A percentile compares a stretch with the other conserved stretches of the same genome.
phyloP scores from a whole-genome alignment of 805 yeast genomes.

The Candida andamanensis region DNA sequence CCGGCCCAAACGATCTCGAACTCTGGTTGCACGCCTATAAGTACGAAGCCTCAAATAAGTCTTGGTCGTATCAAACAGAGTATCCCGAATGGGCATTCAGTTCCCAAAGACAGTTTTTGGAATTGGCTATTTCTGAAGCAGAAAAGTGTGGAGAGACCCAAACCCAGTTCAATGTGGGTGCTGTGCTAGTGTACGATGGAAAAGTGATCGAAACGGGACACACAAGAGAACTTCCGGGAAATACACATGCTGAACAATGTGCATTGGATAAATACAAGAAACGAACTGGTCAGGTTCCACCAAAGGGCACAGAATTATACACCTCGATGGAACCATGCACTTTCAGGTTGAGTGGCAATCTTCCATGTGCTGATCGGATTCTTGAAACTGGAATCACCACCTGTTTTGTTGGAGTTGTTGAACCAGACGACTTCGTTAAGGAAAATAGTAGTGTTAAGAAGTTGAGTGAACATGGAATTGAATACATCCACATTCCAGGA shows the following conservation, averaged over 20 bases:
- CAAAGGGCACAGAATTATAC: slow-evolving; percentile 74
- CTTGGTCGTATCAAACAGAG: slow-evolving; percentile 73
- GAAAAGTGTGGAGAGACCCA: slow-evolving; percentile 72
- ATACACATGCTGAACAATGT: slow-evolving; percentile 97
- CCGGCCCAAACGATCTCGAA: slow-evolving; percentile 81
- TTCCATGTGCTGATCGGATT: slow-evolving; percentile 83
- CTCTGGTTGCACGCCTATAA: slow-evolving; percentile 88
- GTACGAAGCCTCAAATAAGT: slow-evolving; percentile 53
- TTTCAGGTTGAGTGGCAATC: slow-evolving; percentile 78
- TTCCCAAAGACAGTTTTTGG: slow-evolving; percentile 59
- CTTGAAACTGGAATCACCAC: slow-evolving; percentile 54
- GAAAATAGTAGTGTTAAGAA: slow-evolving; percentile 60
- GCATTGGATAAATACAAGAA: slow-evolving; percentile 71
- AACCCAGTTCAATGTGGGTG: slow-evolving; percentile 94
- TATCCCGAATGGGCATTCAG: slow-evolving; percentile 80
- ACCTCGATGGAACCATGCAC: slow-evolving; percentile 99
- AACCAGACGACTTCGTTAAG: slow-evolving; percentile 85
- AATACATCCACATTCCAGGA: slow-evolving; percentile 79
- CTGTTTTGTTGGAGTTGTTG: slow-evolving; percentile 87
- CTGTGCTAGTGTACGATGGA: slow-evolving; percentile 62
- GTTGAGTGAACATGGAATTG: slow-evolving; percentile 54
- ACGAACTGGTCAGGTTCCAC: slow-evolving; percentile 35
- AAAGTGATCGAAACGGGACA: slow-evolving; percentile 73
- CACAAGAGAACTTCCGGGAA: slow-evolving; percentile 88
- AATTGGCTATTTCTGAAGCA: slow-evolving; percentile 72